Percentiles rank a stretch among this genome's conserved stretches.
Conservation (phyloP, 1,139 yeast genomes). For the Tardiomyces digboiensis region DNA sequence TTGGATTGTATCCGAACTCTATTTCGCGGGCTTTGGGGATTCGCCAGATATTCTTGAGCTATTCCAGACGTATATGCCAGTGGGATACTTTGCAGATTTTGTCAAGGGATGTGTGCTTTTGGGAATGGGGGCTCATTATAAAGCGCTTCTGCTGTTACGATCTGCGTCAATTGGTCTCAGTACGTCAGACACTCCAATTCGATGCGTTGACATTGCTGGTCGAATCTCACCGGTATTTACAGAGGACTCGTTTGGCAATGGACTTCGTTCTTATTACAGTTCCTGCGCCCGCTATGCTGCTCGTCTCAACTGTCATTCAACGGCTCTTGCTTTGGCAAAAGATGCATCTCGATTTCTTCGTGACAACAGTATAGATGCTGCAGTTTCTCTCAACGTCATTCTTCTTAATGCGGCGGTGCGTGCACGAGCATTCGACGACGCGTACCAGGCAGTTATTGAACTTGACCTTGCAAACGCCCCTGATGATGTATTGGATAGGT, state of each 20-base stretch:
- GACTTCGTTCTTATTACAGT: neutral
- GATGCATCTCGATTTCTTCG: neutral
- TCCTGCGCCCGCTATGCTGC: neutral
- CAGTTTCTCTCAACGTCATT: neutral
- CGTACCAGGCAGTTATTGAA: conserved; percentile 20
- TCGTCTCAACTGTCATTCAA: neutral
- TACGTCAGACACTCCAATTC: neutral
- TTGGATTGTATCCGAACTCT: conserved; percentile 1
- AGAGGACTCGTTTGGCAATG: neutral
- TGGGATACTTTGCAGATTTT: conserved; percentile 14
- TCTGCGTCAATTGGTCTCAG: conserved; percentile 10
- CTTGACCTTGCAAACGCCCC: conserved; percentile 5
- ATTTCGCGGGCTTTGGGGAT: conserved; percentile 1
- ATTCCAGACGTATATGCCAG: conserved; percentile 10
- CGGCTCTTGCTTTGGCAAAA: neutral
- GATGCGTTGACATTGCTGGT: neutral
- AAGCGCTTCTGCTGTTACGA: conserved; percentile 11
- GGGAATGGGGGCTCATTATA: conserved; percentile 9
- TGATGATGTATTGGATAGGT: neutral
- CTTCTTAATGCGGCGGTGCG: conserved; percentile 7
- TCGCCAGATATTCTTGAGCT: neutral
- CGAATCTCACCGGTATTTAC: neutral
- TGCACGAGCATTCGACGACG: conserved; percentile 17
- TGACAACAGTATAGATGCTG: neutral
- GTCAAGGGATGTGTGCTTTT: conserved; percentile 15